Evolutionary conservation across 176 grass and related monocot genomes (phyloP), one percentile per base, ranked within the genome.

Genomic region (Phragmites australis): DNA sequence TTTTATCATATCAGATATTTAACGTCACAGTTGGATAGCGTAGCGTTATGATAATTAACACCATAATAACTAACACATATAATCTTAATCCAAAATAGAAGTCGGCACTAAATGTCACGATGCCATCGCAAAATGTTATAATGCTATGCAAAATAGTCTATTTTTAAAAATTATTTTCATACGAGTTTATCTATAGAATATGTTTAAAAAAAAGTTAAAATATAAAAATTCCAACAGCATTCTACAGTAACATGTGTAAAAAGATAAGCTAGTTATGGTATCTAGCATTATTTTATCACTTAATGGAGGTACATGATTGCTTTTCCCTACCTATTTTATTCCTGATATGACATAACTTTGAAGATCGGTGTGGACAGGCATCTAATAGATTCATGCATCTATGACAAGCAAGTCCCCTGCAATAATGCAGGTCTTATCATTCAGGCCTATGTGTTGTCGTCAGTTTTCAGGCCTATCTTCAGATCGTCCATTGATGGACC

Each of bases 401-500:
- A 30, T 65, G 63, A 85, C 65, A 77, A 86, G 83, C 65, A 62
- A 85, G 88, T 56, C 32, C 72, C 52, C 66, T 81, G 55, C 83
- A 82, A 90, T 90, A 90, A 90, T 78, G 78, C 83, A 51, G 64
- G 77, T 72, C 72, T 82, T 82, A 80, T 89, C 78, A 82, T 72
- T 82, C 78, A 61, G 68, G 16, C 42, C 30, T 74, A 75, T 59
- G 68, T 74, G 68, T 79, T 73, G 83, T 72, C 82, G 41, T 66
- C 65, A 78, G 77, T 66, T 86, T 76, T 86, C 65, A 61, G 75
- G 75, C 62, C 68, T 84, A 68, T 68, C 61, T 52, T 60, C 76
- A 27, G 50, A 80, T 84, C 61, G 50, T 80, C 69, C 44, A 70
- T 53, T 69, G 51, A 75, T 69, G 52, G 50, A 79, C 53, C 51